A percentile compares a stretch with the other conserved stretches of the same genome.
Evolutionary conservation across 2,329 filamentous ascomycete genomes (phyloP).

Genomic region (Penicillium sp.): DNA sequence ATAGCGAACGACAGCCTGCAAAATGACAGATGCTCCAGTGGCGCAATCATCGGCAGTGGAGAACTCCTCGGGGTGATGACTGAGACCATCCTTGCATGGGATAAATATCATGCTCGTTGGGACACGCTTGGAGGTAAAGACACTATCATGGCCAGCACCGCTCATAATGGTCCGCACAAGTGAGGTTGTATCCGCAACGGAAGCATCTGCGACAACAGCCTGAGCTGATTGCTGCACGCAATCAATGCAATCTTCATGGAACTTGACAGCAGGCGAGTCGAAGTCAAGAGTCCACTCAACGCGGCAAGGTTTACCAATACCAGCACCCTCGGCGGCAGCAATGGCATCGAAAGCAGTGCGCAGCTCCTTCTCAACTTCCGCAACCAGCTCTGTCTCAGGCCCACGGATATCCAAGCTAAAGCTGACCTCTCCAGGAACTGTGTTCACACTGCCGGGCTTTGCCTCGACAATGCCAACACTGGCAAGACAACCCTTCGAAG

Average conservation of each 20-base stretch:
- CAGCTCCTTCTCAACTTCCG: slow-evolving; percentile 57
- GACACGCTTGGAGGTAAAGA: slow-evolving; percentile 58
- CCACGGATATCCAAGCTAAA: slow-evolving; percentile 69
- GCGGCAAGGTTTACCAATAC: slow-evolving; percentile 51
- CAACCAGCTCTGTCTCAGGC: slow-evolving; percentile 55
- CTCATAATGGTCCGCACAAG: slow-evolving; percentile 55
- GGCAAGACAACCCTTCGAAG: slow-evolving; percentile 59
- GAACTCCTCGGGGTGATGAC: slow-evolving; percentile 64
- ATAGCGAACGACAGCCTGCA: slow-evolving; percentile 37
- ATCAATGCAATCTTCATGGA: slow-evolving; percentile 65
- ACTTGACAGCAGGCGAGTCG: slow-evolving; percentile 59
- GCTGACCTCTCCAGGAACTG: slow-evolving; percentile 65
- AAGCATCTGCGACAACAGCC: slow-evolving; percentile 55
- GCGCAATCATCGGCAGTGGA: slow-evolving; percentile 60
- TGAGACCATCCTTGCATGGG: slow-evolving; percentile 61
- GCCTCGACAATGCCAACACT: slow-evolving; percentile 68
- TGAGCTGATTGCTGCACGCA: slow-evolving; percentile 61
- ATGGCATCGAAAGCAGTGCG: slow-evolving; percentile 59
- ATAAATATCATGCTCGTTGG: slow-evolving; percentile 68
- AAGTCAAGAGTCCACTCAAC: slow-evolving; percentile 63
- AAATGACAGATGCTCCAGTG: slow-evolving; percentile 49
- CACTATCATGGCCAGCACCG: slow-evolving; percentile 66
- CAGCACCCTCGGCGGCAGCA: slow-evolving; percentile 56
- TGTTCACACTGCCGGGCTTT: slow-evolving; percentile 69
- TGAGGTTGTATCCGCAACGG: slow-evolving; percentile 39